A percentile compares a stretch with the other conserved stretches of the same genome.
These are phyloP conservation scores for Mercurialis annua DNA, from an alignment of 345 rosid genomes.

Conservation along the genomic window DNA sequence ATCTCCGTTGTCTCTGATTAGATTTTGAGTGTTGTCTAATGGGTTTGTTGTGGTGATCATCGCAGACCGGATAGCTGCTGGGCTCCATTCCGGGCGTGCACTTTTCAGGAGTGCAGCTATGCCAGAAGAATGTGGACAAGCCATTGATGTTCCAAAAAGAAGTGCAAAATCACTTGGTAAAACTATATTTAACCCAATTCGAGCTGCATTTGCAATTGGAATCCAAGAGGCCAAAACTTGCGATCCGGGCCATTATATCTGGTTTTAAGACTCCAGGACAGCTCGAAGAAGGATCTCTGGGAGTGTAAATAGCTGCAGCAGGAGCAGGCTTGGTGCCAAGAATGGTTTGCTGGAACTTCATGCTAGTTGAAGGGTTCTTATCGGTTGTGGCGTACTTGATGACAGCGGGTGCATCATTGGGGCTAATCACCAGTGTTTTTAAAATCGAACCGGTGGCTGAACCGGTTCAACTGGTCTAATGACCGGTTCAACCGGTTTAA, in stretches of 20 bases:
- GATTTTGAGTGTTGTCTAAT: constrained; percentile 23
- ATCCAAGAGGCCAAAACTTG: constrained; percentile 35
- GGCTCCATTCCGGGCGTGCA: constrained; percentile 26
- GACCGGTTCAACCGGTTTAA: no score
- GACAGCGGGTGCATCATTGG: constrained; percentile 14
- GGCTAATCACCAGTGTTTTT: no score
- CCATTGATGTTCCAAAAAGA: constrained; percentile 34
- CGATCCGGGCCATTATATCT: constrained; percentile 45
- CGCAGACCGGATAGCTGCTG: constrained; percentile 21
- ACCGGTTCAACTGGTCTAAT: no score
- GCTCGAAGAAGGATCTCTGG: constrained; percentile 56
- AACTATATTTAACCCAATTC: constrained; percentile 18
- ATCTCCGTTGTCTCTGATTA: constrained; percentile 12
- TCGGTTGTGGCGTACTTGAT: constrained; percentile 21
- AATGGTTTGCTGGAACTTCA: constrained; percentile 33
- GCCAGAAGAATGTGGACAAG: constrained; percentile 19
- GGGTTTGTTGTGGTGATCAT: constrained; percentile 30
- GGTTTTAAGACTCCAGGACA: constrained; percentile 38
- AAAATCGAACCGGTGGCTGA: no score
- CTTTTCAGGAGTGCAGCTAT: constrained; percentile 22
- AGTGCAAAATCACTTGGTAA: constrained; percentile 35
- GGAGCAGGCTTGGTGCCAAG: constrained; percentile 45
- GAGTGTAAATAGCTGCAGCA: constrained; percentile 54
- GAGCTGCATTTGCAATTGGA: constrained; percentile 18
- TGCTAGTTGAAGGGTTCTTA: constrained; percentile 16